Evolutionary conservation across 345 rosid species (phyloP), one percentile per base, ranked within the genome.

Genomic region (Populus nigra): DNA sequence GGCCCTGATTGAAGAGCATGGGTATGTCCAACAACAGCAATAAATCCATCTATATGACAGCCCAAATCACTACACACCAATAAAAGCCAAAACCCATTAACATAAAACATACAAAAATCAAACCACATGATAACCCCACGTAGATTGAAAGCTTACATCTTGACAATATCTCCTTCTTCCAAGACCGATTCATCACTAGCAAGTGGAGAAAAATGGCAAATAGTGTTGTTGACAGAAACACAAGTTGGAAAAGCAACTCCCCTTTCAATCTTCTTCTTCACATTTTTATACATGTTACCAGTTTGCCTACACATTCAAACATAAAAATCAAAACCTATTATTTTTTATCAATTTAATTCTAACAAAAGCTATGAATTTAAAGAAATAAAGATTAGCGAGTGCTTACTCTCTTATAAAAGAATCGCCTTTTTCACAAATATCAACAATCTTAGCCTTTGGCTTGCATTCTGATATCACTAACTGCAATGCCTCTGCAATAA

Each of bases 171-270:
- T 67, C 97, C 99, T 15, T 90, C 97, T 88, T 92, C 93, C 87
- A 96, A 80, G 13, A 86, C 85, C 0, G 89, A 27, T 79, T 90
- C 96, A 8, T 96, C 99, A 72, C 94, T 86, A 1, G 97, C 93
- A 76, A 94, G 90, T 0, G 98, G 99, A 36, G 99, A 94, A 81
- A 84, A 92, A 87, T 96, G 99, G 53, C 97, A 89, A 10, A 96
- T 89, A 1, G 88, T 89, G 83, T 90, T 90, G 89, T 96, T 96
- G 12, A 94, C 97, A 39, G 99, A 96, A 69, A 96, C 69, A 39
- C 97, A 94, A 25, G 98, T 94, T 1, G 99, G 99, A 71, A 96
- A 96, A 7, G 99, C 99, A 47, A 94, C 92, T 71, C 99, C 99
- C 77, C 88, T 80, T 68, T 92, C 94, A 63, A 94, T 92, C 95